Conservation (phyloP, 495 filamentous ascomycete genomes). For the Oidiodendron maius region DNA sequence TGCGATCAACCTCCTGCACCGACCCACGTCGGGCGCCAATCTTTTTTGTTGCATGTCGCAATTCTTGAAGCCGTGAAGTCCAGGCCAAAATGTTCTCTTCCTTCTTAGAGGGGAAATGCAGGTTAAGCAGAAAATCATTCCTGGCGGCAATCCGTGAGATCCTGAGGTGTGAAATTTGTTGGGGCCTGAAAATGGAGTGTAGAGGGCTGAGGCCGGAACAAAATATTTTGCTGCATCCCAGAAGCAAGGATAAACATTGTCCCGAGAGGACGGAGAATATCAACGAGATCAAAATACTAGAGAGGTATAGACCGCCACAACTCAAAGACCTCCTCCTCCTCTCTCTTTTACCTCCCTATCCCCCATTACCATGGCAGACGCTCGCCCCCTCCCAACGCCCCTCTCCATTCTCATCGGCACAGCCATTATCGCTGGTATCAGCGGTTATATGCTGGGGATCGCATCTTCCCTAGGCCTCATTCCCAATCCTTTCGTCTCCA, state of each 20-base stretch:
- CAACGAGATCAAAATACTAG: too few species aligned
- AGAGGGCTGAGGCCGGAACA: background rate
- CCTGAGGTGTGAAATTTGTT: background rate
- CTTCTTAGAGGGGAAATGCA: too few species aligned
- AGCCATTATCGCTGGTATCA: slow-evolving; percentile 53
- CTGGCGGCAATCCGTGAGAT: background rate
- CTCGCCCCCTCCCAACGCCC: slow-evolving; percentile 14
- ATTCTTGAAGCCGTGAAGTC: background rate
- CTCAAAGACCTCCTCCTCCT: background rate
- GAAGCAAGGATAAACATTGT: too few species aligned
- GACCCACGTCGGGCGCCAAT: background rate
- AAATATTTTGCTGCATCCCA: too few species aligned
- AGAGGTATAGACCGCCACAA: too few species aligned
- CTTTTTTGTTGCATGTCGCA: slow-evolving; percentile 4
- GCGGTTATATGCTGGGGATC: slow-evolving; percentile 55
- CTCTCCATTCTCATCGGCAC: slow-evolving; percentile 49
- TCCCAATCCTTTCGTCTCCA: slow-evolving; percentile 30
- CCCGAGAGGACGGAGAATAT: too few species aligned
- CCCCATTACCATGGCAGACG: slow-evolving; percentile 15
- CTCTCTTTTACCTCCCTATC: background rate
- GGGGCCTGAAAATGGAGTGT: background rate
- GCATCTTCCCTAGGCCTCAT: slow-evolving; percentile 45
- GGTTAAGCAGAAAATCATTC: too few species aligned
- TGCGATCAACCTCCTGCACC: background rate
- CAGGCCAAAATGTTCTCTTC: background rate